A percentile compares a stretch with the other conserved stretches of the same genome.
These are phyloP conservation scores for Nicotiana paniculata DNA, from an alignment of 257 asterid species.

Conservation along the genomic window DNA sequence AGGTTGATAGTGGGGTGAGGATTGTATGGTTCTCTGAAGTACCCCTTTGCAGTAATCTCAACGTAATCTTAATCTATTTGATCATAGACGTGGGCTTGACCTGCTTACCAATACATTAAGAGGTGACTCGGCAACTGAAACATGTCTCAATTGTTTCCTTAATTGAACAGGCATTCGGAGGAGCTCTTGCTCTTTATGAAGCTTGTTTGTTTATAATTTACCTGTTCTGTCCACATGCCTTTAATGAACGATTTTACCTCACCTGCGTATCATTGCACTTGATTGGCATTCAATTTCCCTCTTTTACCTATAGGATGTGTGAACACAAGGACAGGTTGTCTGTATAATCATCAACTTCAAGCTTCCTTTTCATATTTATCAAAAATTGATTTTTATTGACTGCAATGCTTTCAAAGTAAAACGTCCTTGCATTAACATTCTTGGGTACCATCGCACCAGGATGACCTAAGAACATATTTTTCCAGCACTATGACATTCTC, in stretches of 20 bases:
- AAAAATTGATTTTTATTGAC: neutral
- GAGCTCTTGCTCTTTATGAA: neutral
- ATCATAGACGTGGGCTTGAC: neutral
- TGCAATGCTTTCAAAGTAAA: neutral
- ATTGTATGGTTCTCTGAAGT: neutral
- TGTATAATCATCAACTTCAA: neutral
- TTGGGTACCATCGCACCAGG: neutral
- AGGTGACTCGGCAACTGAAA: neutral
- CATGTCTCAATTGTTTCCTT: neutral
- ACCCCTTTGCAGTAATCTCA: neutral
- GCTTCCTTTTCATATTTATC: neutral
- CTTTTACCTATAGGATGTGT: neutral
- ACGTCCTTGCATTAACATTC: neutral
- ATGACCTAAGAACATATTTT: neutral
- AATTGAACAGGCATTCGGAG: neutral
- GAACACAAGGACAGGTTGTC: neutral
- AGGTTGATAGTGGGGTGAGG: neutral
- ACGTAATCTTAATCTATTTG: neutral
- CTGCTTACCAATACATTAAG: neutral
- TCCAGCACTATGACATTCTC: neutral
- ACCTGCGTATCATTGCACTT: neutral
- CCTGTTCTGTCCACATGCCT: neutral
- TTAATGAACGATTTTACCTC: neutral
- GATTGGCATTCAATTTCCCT: neutral
- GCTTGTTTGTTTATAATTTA: neutral